Conservation (phyloP, 2,329 filamentous ascomycete genomes). For the Alternaria metachromatica region DNA sequence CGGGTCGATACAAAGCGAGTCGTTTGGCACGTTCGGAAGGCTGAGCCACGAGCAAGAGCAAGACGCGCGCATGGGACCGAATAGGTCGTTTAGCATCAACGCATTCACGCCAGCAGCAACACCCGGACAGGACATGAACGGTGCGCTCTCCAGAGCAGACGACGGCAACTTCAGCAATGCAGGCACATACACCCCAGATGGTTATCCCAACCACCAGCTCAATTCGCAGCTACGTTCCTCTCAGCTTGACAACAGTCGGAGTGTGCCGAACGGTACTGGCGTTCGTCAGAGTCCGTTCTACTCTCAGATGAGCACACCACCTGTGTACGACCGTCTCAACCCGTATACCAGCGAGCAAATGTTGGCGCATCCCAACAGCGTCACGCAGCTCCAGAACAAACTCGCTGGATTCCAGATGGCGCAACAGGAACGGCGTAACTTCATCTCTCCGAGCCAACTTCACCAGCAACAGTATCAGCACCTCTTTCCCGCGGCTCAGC, state of each 20-base stretch:
- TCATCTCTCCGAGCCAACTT: constrained; percentile 37
- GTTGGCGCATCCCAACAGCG: constrained; percentile 53
- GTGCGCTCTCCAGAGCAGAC: constrained; percentile 28
- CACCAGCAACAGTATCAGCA: constrained; percentile 44
- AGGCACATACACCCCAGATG: constrained; percentile 47
- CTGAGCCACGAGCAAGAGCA: constrained; percentile 44
- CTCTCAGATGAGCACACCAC: constrained; percentile 53
- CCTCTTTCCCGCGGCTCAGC: constrained; percentile 45
- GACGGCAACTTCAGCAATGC: constrained; percentile 24
- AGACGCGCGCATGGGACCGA: constrained; percentile 40
- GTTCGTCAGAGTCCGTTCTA: constrained; percentile 58
- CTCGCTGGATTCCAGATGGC: constrained; percentile 56
- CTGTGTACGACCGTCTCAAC: constrained; percentile 52
- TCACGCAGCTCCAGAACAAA: constrained; percentile 57
- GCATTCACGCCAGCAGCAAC: constrained; percentile 31
- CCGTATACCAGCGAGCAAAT: constrained; percentile 52
- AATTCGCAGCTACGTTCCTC: constrained; percentile 48
- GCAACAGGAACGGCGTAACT: constrained; percentile 48
- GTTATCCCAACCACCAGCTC: constrained; percentile 39
- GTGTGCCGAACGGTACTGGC: constrained; percentile 51
- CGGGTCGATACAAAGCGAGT: constrained; percentile 48
- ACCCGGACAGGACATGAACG: constrained; percentile 28
- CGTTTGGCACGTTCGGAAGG: constrained; percentile 44
- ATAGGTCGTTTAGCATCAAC: constrained; percentile 42
- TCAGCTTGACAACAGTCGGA: constrained; percentile 52